These are phyloP conservation scores for Candida bentonensis DNA, from an alignment of 805 yeast species.

Conservation along the genomic window DNA sequence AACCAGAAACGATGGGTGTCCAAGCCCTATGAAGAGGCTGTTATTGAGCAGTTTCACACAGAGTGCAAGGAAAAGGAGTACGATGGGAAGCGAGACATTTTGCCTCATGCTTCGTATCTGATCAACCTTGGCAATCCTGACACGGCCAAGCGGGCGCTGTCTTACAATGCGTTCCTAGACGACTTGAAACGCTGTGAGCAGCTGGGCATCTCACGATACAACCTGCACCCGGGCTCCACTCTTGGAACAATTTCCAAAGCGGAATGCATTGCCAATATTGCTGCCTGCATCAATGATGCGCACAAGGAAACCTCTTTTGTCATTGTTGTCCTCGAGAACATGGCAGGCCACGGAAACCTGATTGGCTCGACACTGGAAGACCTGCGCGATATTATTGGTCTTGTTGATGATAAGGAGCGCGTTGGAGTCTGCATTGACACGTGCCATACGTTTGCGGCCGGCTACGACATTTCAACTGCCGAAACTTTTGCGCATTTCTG, in stretches of 20 bases:
- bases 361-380: conserved; percentile 77
- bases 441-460: conserved; percentile 94
- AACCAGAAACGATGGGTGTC: conserved; percentile 88
- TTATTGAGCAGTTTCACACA: conserved; percentile 48
- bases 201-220: conserved; percentile 71
- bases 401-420: conserved; percentile 66
- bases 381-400: conserved; percentile 54
- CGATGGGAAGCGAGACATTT: conserved; percentile 34
- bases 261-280: conserved; percentile 53
- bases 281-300: conserved; percentile 68
- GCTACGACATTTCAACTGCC: conserved; percentile 66
- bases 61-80: conserved; percentile 51
- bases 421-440: conserved; percentile 97
- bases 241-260: conserved; percentile 49
- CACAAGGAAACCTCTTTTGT: conserved; percentile 62
- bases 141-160: conserved; percentile 56
- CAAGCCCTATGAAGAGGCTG: conserved; percentile 56
- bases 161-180: conserved; percentile 67
- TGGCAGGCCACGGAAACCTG: conserved; percentile 94
- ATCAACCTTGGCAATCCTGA: conserved; percentile 91
- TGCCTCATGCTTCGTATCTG: conserved; percentile 92
- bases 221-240: conserved; percentile 81
- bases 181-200: conserved; percentile 80
- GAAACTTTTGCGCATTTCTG: conserved; percentile 53
- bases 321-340: conserved; percentile 82